These are phyloP conservation scores for Alternaria incomplexa DNA, from an alignment of 2,329 filamentous ascomycete genomes.

Conservation along the genomic window DNA sequence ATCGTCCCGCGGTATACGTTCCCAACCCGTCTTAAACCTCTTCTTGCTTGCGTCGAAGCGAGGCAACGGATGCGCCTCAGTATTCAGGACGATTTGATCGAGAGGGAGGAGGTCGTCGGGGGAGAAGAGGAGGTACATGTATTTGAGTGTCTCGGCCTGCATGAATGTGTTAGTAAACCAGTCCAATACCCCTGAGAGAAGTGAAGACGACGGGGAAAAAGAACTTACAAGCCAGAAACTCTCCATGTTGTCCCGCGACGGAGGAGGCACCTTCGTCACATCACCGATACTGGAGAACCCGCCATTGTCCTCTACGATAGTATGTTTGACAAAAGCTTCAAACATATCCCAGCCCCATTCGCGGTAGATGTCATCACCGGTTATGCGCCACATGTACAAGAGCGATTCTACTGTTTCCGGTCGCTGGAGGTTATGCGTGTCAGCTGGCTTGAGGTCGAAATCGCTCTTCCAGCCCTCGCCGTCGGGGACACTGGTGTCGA, in stretches of 20 bases:
- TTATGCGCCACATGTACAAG: slow-evolving; percentile 99
- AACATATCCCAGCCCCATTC: slow-evolving; percentile 99
- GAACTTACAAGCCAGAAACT: slow-evolving; percentile 90
- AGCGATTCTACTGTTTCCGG: slow-evolving; percentile 96
- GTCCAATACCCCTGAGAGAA: not conserved
- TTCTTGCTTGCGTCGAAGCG: slow-evolving; percentile 77
- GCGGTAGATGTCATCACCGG: slow-evolving; percentile 84
- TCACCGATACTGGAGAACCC: slow-evolving; percentile 84
- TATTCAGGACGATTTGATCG: slow-evolving; percentile 90
- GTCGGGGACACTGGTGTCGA: slow-evolving; percentile 31
- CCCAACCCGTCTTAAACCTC: slow-evolving; percentile 82
- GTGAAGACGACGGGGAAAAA: not conserved
- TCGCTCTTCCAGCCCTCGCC: slow-evolving; percentile 76
- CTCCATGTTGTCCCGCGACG: slow-evolving; percentile 89
- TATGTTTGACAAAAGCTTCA: slow-evolving; percentile 85
- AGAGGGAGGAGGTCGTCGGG: slow-evolving; percentile 81
- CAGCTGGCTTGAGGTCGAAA: slow-evolving; percentile 78
- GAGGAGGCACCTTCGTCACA: slow-evolving; percentile 74
- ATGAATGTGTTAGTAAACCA: not conserved
- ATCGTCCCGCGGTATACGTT: slow-evolving; percentile 65
- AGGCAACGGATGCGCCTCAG: slow-evolving; percentile 90
- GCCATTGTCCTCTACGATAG: slow-evolving; percentile 75
- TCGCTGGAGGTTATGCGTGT: slow-evolving; percentile 90
- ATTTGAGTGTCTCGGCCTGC: slow-evolving; percentile 94
- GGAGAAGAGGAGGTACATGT: slow-evolving; percentile 94